Conservation (phyloP, 1,284 basidiomycete species). For the Spongiforma sp. region DNA sequence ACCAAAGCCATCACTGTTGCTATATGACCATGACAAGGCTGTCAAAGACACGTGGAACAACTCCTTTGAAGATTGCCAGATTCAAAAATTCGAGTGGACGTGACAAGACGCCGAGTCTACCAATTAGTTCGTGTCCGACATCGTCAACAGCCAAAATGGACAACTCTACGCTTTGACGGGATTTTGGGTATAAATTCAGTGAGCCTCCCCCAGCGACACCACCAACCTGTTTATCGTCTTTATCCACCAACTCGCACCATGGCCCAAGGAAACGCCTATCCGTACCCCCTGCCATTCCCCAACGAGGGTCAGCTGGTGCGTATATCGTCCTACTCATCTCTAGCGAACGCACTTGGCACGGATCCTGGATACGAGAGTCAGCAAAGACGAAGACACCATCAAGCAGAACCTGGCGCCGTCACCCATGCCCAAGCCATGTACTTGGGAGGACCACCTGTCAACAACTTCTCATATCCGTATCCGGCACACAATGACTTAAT, state of each 20-base stretch:
- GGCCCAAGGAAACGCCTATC: conserved; percentile 8
- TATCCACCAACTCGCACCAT: conserved; percentile 9
- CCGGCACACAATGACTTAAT: conserved; percentile 35
- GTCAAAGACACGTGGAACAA: too few relatives aligned
- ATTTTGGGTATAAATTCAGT: conserved; percentile 26
- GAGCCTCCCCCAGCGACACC: background rate
- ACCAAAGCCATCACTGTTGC: conserved; percentile 11
- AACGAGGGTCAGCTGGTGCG: conserved; percentile 19
- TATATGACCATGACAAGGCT: background rate
- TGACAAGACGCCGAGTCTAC: conserved; percentile 2
- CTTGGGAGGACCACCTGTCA: conserved; percentile 17
- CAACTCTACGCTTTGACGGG: conserved; percentile 24
- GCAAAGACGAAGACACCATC: background rate
- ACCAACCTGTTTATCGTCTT: background rate
- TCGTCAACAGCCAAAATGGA: too few relatives aligned
- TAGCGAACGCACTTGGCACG: conserved; percentile 26
- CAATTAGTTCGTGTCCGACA: too few relatives aligned
- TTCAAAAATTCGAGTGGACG: conserved; percentile 9
- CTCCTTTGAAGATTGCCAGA: background rate
- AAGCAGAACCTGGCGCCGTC: conserved; percentile 8
- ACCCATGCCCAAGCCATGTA: conserved; percentile 23
- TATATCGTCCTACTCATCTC: conserved; percentile 31
- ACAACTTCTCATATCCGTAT: conserved; percentile 33
- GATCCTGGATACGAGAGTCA: conserved; percentile 13
- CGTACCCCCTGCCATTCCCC: conserved; percentile 31